Base-by-base conservation (phyloP, 192 early-diverging fungal genomes). In the Coemansia sp. region DNA sequence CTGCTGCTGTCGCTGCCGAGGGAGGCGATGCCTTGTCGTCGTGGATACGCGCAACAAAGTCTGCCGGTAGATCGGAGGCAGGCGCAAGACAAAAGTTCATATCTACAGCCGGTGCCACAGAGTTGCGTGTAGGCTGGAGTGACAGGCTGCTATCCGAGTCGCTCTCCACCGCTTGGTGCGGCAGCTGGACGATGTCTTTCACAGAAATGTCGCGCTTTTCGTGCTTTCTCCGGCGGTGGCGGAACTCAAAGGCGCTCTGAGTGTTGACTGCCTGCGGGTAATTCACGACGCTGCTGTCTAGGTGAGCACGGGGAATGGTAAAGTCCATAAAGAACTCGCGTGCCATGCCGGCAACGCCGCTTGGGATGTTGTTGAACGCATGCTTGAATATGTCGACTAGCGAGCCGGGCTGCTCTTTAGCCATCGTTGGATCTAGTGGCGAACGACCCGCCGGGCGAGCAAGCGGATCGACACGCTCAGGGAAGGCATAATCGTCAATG, bases 401-500 rank as follows among this genome's bases (percentile, higher is more conserved):
- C 7, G 69, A 72, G 0, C 69, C 69, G 0, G 69, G 69, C 50
- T 72, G 69, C 37, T 20, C 32, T 34, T 72, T 72, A 9, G 69
- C 34, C 45, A 47, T 9, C 11, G 30, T 48, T 2, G 57, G 62
- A 14, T 65, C 61, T 19, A 26, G 4, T 2, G 51, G 14, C 7
- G 57, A 37, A 5, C 69, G 55, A 18, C 69, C 69, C 0, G 69
- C 69, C 0, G 69, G 69, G 11, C 39, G 33, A 9, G 58, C 23
- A 0, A 54, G 32, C 13, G 30, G 37, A 4, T 55, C 53, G 1
- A 72, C 62, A 17, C 69, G 61, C 26, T 74, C 64, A 1, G 71
- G 71, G 27, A 74, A 74, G 19, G 71, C 71, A 11, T 74, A 74
- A 54, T 67, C 64, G 43, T 74, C 64, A 37, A 74, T 74, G 17